These are phyloP conservation scores for Naganishia cerealis DNA, from an alignment of 1,284 basidiomycete genomes.

Conservation along the genomic window DNA sequence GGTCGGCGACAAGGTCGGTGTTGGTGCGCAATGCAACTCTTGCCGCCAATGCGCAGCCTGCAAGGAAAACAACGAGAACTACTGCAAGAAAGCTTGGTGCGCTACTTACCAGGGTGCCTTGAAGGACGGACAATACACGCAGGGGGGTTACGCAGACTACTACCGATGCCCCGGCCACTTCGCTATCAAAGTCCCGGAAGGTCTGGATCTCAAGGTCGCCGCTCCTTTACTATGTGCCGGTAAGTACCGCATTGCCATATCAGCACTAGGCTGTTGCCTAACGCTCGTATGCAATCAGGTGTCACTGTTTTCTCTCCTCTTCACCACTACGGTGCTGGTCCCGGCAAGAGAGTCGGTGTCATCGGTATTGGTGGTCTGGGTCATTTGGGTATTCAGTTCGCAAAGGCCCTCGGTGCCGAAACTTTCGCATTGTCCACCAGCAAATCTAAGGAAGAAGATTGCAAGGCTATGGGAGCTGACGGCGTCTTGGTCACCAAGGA, in stretches of 20 bases:
- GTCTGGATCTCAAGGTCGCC: conserved; percentile 31
- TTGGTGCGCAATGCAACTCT: conserved; percentile 34
- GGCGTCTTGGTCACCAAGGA: conserved; percentile 45
- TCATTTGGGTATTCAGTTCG: conserved; percentile 52
- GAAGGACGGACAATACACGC: conserved; percentile 29
- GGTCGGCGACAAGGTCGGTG: conserved; percentile 33
- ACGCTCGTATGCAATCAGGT: background rate
- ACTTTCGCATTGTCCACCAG: conserved; percentile 57
- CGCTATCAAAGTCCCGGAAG: conserved; percentile 33
- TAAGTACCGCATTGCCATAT: conserved; percentile 21
- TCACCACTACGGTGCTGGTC: conserved; percentile 40
- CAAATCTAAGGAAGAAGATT: conserved; percentile 52
- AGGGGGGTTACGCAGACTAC: conserved; percentile 35
- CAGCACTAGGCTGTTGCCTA: background rate
- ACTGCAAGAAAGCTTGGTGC: conserved; percentile 34
- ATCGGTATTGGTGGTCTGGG: conserved; percentile 36
- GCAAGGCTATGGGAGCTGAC: conserved; percentile 52
- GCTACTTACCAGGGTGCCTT: conserved; percentile 32
- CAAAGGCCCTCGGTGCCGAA: conserved; percentile 59
- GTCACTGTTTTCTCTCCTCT: conserved; percentile 44
- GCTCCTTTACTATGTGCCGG: conserved; percentile 47
- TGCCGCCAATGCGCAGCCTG: conserved; percentile 32
- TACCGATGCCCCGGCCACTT: conserved; percentile 33
- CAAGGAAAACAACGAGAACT: conserved; percentile 28
- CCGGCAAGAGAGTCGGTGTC: conserved; percentile 36